Conservation (phyloP, 202 grass and related monocot species). For the Zoysia matrella region DNA sequence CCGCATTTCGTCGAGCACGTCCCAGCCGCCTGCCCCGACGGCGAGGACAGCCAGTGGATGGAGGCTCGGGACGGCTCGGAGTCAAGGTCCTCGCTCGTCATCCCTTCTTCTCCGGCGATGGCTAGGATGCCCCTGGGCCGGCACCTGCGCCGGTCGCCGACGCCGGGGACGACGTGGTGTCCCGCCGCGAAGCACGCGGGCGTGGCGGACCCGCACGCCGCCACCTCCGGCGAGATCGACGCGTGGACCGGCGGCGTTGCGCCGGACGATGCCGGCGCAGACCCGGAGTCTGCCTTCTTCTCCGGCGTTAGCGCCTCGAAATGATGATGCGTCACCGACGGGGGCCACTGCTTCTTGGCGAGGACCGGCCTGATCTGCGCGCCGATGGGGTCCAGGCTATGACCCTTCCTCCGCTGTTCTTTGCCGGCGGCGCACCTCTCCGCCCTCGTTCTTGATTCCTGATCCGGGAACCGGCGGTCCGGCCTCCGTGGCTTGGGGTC, state of each 20-base stretch:
- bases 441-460: constrained; percentile 24
- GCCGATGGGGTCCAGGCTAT: not conserved
- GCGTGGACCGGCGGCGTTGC: constrained; percentile 79
- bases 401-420: not conserved
- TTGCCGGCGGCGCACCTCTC: not conserved
- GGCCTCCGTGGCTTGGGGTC: constrained; percentile 14
- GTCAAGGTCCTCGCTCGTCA: too few relatives aligned
- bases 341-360: constrained; percentile 12
- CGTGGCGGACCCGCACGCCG: constrained; percentile 51
- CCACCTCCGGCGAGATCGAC: constrained; percentile 89
- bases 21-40: too few relatives aligned
- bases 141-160: too few relatives aligned
- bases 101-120: too few relatives aligned
- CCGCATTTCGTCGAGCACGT: constrained; percentile 48
- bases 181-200: constrained; percentile 73
- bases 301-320: constrained; percentile 36
- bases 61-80: too few relatives aligned
- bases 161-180: constrained; percentile 54
- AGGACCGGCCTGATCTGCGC: constrained; percentile 21
- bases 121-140: too few relatives aligned
- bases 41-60: too few relatives aligned
- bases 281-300: constrained; percentile 7
- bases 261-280: constrained; percentile 41
- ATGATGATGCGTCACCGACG: not conserved
- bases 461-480: constrained; percentile 23